A percentile compares a stretch with the other conserved stretches of the same genome.
Evolutionary conservation across 2,329 filamentous ascomycete species (phyloP).

Genomic region (Parastagonospora avenae): DNA sequence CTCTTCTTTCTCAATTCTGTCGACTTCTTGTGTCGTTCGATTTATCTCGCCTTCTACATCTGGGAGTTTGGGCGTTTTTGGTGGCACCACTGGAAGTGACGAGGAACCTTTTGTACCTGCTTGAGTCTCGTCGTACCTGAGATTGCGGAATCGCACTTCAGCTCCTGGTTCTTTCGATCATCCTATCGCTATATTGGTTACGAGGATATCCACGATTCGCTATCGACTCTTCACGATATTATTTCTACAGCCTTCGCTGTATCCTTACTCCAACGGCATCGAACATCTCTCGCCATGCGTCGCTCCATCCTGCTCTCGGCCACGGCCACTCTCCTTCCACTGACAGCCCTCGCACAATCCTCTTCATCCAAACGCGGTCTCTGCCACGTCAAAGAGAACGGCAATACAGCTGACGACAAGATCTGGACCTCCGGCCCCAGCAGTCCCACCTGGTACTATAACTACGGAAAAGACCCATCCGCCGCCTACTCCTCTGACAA

Average conservation of each 20-base stretch:
- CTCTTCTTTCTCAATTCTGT: too few relatives aligned
- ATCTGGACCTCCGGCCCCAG: constrained; percentile 64
- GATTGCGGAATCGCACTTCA: too few relatives aligned
- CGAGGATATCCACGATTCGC: too few relatives aligned
- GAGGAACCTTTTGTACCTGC: too few relatives aligned
- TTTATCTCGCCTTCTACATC: too few relatives aligned
- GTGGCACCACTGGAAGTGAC: too few relatives aligned
- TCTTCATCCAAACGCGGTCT: constrained; percentile 72
- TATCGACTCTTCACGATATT: neutral
- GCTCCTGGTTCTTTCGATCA: too few relatives aligned
- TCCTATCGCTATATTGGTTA: too few relatives aligned
- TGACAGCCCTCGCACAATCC: constrained; percentile 24
- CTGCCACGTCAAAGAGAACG: constrained; percentile 65
- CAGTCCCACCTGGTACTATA: constrained; percentile 84
- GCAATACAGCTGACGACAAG: constrained; percentile 65
- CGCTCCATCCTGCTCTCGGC: neutral
- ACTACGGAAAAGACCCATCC: constrained; percentile 68
- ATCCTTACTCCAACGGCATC: neutral
- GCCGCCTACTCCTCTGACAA: constrained; percentile 50
- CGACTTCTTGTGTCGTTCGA: too few relatives aligned
- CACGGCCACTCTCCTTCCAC: neutral
- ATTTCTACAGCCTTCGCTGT: neutral
- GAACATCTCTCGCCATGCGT: constrained; percentile 4
- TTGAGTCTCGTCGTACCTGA: too few relatives aligned
- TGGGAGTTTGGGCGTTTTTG: too few relatives aligned